phyloP scores from a whole-genome alignment of 331 rosid species.

The Pyrus hybrid region DNA sequence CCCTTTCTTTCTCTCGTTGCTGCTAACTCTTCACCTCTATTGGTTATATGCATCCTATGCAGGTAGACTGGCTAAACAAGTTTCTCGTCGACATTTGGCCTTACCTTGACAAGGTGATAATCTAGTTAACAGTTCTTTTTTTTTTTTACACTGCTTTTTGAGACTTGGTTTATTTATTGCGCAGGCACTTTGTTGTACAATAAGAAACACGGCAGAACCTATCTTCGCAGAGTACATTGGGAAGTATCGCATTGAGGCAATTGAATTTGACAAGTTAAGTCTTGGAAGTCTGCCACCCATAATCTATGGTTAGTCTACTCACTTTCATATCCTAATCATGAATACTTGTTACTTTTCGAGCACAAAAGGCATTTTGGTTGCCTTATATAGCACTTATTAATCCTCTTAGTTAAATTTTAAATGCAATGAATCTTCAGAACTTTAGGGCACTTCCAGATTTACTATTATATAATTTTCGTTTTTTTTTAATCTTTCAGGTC shows the following conservation, averaged over 20 bases:
- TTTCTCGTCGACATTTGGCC: slow-evolving; percentile 74
- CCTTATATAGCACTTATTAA: background rate
- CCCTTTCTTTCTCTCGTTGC: background rate
- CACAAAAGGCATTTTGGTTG: background rate
- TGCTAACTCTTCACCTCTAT: background rate
- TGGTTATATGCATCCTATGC: slow-evolving; percentile 19
- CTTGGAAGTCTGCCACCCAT: slow-evolving; percentile 80
- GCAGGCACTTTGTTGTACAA: slow-evolving; percentile 56
- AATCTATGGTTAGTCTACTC: slow-evolving; percentile 35
- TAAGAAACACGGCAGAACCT: slow-evolving; percentile 45
- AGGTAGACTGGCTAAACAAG: slow-evolving; percentile 89
- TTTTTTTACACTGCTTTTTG: background rate
- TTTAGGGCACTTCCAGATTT: background rate
- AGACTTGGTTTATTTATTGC: background rate
- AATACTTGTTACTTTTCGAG: background rate
- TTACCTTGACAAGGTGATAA: slow-evolving; percentile 61
- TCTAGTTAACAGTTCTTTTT: background rate
- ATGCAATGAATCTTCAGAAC: background rate
- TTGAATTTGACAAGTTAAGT: slow-evolving; percentile 50
- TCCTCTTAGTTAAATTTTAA: background rate
- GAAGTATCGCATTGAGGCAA: slow-evolving; percentile 50
- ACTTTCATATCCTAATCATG: background rate
- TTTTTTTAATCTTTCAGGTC: slow-evolving; percentile 32
- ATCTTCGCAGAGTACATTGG: slow-evolving; percentile 62
- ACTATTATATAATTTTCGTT: background rate